Evolutionary conservation across 305 asterid species (phyloP).

Genomic region (Plantago coronopus): DNA sequence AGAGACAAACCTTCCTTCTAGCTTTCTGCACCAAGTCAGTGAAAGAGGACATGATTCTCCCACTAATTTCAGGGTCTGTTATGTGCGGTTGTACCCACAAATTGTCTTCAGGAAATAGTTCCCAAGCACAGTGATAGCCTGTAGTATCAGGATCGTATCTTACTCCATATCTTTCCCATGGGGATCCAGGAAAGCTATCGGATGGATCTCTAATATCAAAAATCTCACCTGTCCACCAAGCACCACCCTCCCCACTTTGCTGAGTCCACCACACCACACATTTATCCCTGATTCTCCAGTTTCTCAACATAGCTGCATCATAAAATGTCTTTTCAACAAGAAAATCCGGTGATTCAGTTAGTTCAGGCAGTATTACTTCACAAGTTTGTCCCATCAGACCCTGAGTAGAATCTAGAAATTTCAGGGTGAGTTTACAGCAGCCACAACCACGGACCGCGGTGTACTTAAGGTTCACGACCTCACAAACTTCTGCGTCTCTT

Average conservation of each 20-base stretch:
- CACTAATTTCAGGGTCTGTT: conserved; percentile 34
- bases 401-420: conserved; percentile 52
- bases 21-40: conserved; percentile 43
- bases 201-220: conserved; percentile 52
- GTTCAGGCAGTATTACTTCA: conserved; percentile 60
- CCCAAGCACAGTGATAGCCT: conserved; percentile 88
- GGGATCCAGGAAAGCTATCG: conserved; percentile 66
- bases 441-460: conserved; percentile 75
- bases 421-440: conserved; percentile 70
- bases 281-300: conserved; percentile 58
- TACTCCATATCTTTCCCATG: conserved; percentile 82
- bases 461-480: conserved; percentile 62
- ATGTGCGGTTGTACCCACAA: conserved; percentile 54
- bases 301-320: conserved; percentile 61
- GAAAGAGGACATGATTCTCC: conserved; percentile 39
- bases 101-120: conserved; percentile 61
- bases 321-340: conserved; percentile 70
- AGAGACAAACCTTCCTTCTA: conserved; percentile 51
- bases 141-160: conserved; percentile 39
- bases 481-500: conserved; percentile 71
- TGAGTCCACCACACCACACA: conserved; percentile 91
- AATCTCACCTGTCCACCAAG: conserved; percentile 78
- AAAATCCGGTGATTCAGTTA: conserved; percentile 76
- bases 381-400: conserved; percentile 46
- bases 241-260: conserved; percentile 46